Conservation (phyloP, 2,329 filamentous ascomycete genomes). For the Ustilaginoidea virens region DNA sequence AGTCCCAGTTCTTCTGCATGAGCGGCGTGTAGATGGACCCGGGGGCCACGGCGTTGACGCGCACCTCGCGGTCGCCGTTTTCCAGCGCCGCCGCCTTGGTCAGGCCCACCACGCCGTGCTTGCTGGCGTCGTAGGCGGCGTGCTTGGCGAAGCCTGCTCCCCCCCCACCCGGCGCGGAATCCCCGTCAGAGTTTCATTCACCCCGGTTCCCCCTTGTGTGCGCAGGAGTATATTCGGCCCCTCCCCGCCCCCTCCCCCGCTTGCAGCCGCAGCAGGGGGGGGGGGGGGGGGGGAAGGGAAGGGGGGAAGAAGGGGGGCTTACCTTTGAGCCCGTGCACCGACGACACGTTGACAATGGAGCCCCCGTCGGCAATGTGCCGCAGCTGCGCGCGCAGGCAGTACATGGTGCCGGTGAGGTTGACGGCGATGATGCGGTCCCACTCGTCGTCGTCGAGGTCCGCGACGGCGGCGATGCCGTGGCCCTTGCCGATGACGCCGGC, state of each 20-base stretch:
- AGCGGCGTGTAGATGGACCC: slow-evolving; percentile 28
- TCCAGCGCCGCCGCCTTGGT: slow-evolving; percentile 17
- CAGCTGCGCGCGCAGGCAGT: slow-evolving; percentile 28
- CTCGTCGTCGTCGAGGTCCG: slow-evolving; percentile 27
- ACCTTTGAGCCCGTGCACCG: slow-evolving; percentile 28
- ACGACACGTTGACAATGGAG: slow-evolving; percentile 42
- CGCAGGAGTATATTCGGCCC: no score
- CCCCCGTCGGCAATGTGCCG: slow-evolving; percentile 30
- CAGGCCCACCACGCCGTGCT: slow-evolving; percentile 19
- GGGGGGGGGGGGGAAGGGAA: no score
- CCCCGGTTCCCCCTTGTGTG: no score
- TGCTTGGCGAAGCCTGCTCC: slow-evolving; percentile 16
- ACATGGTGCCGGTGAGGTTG: slow-evolving; percentile 33
- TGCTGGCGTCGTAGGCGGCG: slow-evolving; percentile 18
- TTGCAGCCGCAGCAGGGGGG: no score
- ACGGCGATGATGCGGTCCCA: slow-evolving; percentile 30
- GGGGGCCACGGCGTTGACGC: slow-evolving; percentile 32
- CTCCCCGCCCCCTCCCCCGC: no score
- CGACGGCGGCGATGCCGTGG: slow-evolving; percentile 22
- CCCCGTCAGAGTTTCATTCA: no score
- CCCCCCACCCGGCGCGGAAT: no score
- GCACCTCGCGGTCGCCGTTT: slow-evolving; percentile 33
- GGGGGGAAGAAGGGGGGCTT: no score
- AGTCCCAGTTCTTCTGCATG: no score
- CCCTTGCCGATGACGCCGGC: slow-evolving; percentile 32